phyloP scores from a whole-genome alignment of 805 yeast genomes.

The Grigorovia yakushimaensis region DNA sequence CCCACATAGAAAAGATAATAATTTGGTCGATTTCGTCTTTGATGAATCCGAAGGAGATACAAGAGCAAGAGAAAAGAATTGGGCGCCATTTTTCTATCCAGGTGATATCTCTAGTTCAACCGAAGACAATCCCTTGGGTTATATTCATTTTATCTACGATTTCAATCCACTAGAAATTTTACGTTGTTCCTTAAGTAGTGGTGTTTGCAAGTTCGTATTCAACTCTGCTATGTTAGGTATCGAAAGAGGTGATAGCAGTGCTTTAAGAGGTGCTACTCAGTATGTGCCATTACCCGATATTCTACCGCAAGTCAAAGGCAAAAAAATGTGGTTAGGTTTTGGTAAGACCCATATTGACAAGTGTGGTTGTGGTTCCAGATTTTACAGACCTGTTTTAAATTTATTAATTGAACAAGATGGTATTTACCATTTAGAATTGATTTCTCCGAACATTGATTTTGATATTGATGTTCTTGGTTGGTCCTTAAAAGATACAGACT shows the following conservation, averaged over 20 bases:
- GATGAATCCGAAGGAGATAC: slow-evolving; percentile 3
- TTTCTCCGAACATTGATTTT: slow-evolving; percentile 12
- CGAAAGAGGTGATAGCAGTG: slow-evolving; percentile 5
- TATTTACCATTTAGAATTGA: slow-evolving; percentile 10
- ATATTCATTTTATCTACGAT: slow-evolving; percentile 9
- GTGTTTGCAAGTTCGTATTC: slow-evolving; percentile 9
- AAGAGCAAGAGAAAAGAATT: slow-evolving; percentile 8
- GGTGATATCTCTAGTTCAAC: slow-evolving; percentile 2
- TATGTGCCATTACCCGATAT: slow-evolving; percentile 8
- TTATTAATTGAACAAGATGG: slow-evolving; percentile 8
- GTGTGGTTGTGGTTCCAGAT: slow-evolving; percentile 14
- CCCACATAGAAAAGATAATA: slow-evolving; percentile 14
- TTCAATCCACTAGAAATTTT: slow-evolving; percentile 11
- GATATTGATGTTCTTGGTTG: slow-evolving; percentile 10
- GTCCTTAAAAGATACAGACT: slow-evolving; percentile 10
- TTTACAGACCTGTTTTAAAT: slow-evolving; percentile 13
- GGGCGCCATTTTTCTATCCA: slow-evolving; percentile 13
- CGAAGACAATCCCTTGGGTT: slow-evolving; percentile 14
- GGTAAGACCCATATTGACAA: slow-evolving; percentile 11
- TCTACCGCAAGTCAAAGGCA: slow-evolving; percentile 8
- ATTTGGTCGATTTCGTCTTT: slow-evolving; percentile 4
- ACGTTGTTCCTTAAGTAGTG: slow-evolving; percentile 10
- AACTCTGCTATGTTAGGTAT: slow-evolving; percentile 7
- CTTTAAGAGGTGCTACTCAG: slow-evolving; percentile 12
- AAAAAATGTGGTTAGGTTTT: slow-evolving; percentile 16